A percentile compares a stretch with the other conserved stretches of the same genome.
These are phyloP conservation scores for Mortierella alpina DNA, from an alignment of 192 early-diverging fungal species.

Conservation along the genomic window DNA sequence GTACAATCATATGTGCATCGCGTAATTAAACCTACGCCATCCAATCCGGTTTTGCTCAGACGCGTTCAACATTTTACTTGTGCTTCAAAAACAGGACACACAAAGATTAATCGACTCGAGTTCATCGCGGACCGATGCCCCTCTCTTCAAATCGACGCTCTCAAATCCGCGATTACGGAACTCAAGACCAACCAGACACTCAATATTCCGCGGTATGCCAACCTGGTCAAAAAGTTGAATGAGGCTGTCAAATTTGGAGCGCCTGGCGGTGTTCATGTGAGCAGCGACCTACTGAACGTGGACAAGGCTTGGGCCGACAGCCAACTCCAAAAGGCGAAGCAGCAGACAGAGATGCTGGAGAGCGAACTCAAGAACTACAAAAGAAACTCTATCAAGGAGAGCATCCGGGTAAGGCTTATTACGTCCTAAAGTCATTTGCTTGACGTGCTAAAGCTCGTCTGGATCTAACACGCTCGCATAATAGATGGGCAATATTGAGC, in stretches of 20 bases:
- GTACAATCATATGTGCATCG: constrained; percentile 38
- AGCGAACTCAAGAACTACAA: constrained; percentile 84
- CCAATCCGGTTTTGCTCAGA: background rate
- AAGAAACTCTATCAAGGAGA: constrained; percentile 84
- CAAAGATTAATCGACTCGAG: constrained; percentile 74
- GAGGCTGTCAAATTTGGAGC: constrained; percentile 54
- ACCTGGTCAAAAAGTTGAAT: constrained; percentile 66
- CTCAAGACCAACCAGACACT: constrained; percentile 61
- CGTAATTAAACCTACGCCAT: background rate
- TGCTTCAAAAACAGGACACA: constrained; percentile 61
- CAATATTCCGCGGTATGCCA: constrained; percentile 58
- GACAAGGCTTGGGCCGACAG: constrained; percentile 63
- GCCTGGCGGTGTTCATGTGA: constrained; percentile 19
- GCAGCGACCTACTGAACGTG: constrained; percentile 47
- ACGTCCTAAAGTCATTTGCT: background rate
- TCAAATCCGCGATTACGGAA: constrained; percentile 70
- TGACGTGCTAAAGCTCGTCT: background rate
- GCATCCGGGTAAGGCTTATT: constrained; percentile 72
- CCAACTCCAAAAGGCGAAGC: constrained; percentile 60
- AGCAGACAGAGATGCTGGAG: constrained; percentile 72
- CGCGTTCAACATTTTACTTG: background rate
- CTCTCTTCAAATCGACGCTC: constrained; percentile 73
- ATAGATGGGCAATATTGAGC: constrained; percentile 83
- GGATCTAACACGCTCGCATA: background rate
- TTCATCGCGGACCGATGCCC: constrained; percentile 82